Conservation (phyloP, 441 rosid species). For the Pelargonium australe region DNA sequence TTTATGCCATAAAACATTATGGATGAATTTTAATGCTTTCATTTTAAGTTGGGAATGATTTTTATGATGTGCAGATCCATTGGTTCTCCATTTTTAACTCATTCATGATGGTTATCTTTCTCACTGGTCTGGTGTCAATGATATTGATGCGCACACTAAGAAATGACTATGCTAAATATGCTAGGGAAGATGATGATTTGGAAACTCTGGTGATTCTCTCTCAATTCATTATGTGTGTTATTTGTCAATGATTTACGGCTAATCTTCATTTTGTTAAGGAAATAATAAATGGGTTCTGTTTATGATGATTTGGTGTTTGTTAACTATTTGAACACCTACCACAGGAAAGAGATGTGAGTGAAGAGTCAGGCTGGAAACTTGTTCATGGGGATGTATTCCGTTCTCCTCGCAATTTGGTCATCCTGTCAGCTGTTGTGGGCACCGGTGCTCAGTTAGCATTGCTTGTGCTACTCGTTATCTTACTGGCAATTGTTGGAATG, state of each 20-base stretch:
- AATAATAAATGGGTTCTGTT: constrained; percentile 15
- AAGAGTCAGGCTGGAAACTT: constrained; percentile 98
- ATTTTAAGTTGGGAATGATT: constrained; percentile 14
- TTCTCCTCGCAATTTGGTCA: constrained; percentile 55
- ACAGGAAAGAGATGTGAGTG: constrained; percentile 95
- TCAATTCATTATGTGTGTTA: constrained; percentile 14
- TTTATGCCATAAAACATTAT: too few relatives aligned
- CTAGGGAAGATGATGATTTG: constrained; percentile 93
- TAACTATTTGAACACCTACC: background rate
- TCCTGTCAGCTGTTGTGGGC: constrained; percentile 90
- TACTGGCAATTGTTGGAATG: constrained; percentile 87
- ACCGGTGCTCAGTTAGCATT: constrained; percentile 92
- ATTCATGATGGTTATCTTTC: constrained; percentile 98
- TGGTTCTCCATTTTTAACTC: constrained; percentile 99
- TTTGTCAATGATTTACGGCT: constrained; percentile 7
- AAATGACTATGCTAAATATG: constrained; percentile 95
- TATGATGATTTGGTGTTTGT: constrained; percentile 10
- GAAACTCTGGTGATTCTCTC: constrained; percentile 70
- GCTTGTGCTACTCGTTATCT: constrained; percentile 92
- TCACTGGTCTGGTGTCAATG: constrained; percentile 97
- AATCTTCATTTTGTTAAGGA: constrained; percentile 8
- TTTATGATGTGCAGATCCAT: constrained; percentile 59
- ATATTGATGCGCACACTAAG: constrained; percentile 94
- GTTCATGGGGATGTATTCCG: constrained; percentile 98
- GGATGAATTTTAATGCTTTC: background rate